A percentile compares a stretch with the other conserved stretches of the same genome.
Conservation (phyloP, 192 early-diverging fungal species). For the Podila epigama region DNA sequence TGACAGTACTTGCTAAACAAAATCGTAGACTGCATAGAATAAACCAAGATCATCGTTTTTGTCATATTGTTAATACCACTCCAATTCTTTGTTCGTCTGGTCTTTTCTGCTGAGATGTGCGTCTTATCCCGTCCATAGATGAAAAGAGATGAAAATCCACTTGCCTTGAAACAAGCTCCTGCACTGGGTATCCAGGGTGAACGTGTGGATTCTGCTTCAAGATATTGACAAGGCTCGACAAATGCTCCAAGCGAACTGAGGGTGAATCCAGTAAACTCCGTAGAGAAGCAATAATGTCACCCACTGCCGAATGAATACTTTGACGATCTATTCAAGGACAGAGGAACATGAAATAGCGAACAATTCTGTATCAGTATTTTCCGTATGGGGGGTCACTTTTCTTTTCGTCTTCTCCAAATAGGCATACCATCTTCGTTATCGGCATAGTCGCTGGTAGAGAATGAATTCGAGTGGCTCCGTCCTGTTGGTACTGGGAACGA, state of each 20-base stretch:
- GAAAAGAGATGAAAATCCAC: neutral
- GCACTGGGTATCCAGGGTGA: constrained; percentile 39
- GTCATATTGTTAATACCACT: too few relatives aligned
- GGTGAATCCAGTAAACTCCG: constrained; percentile 29
- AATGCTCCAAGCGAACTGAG: constrained; percentile 29
- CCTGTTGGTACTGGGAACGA: constrained; percentile 15
- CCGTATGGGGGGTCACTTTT: neutral
- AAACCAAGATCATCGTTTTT: neutral
- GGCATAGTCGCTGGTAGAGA: constrained; percentile 46
- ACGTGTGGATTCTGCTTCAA: constrained; percentile 37
- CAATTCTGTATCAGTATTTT: neutral
- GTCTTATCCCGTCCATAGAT: too few relatives aligned
- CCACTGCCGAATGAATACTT: constrained; percentile 33
- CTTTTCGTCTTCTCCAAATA: neutral
- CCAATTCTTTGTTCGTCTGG: too few relatives aligned
- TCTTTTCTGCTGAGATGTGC: too few relatives aligned
- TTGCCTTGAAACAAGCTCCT: constrained; percentile 40
- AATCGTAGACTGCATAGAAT: constrained; percentile 47
- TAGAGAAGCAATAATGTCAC: constrained; percentile 29
- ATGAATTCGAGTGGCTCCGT: constrained; percentile 47
- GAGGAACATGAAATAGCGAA: neutral
- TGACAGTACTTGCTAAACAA: constrained; percentile 53
- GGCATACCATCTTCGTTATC: constrained; percentile 44
- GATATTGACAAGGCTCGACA: constrained; percentile 33
- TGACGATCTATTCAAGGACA: constrained; percentile 19